Percentiles rank a stretch among this genome's conserved stretches.
phyloP scores from a whole-genome alignment of 495 filamentous ascomycete genomes.

The Filosporella fistucella region DNA sequence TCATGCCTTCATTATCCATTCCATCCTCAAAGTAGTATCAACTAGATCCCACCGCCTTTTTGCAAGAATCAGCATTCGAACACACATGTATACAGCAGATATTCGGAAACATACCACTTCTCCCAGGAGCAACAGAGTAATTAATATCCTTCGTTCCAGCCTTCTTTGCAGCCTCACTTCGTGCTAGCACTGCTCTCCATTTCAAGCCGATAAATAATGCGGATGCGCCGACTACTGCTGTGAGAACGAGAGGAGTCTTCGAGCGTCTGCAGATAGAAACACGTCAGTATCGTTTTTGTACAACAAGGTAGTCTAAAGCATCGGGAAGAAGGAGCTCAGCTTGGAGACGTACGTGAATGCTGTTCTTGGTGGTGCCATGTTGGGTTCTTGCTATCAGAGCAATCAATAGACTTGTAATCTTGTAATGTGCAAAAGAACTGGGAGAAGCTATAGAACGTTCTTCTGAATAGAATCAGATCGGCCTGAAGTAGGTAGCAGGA shows the following conservation, averaged over 20 bases:
- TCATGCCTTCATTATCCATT: not conserved
- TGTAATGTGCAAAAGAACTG: no score
- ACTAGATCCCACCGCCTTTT: constrained; percentile 10
- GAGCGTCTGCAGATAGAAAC: constrained; percentile 4
- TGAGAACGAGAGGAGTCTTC: constrained; percentile 17
- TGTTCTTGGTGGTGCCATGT: not conserved
- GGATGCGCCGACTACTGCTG: constrained; percentile 13
- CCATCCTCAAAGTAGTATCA: constrained; percentile 8
- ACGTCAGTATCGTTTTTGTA: constrained; percentile 1
- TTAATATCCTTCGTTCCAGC: constrained; percentile 14
- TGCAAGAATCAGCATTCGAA: no score
- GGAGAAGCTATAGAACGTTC: no score
- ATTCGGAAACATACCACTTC: constrained; percentile 23
- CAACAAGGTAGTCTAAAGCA: not conserved
- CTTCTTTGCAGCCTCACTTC: constrained; percentile 22
- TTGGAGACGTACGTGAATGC: not conserved
- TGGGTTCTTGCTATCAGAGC: no score
- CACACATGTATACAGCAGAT: no score
- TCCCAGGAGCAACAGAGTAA: constrained; percentile 18
- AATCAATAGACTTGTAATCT: no score
- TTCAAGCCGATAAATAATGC: constrained; percentile 23
- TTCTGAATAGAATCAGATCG: no score
- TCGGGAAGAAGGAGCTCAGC: no score
- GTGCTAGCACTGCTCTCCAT: constrained; percentile 19
- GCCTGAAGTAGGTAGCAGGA: no score